Evolutionary conservation across 2,329 filamentous ascomycete genomes (phyloP).

Genomic region (Aspergillus niger): DNA sequence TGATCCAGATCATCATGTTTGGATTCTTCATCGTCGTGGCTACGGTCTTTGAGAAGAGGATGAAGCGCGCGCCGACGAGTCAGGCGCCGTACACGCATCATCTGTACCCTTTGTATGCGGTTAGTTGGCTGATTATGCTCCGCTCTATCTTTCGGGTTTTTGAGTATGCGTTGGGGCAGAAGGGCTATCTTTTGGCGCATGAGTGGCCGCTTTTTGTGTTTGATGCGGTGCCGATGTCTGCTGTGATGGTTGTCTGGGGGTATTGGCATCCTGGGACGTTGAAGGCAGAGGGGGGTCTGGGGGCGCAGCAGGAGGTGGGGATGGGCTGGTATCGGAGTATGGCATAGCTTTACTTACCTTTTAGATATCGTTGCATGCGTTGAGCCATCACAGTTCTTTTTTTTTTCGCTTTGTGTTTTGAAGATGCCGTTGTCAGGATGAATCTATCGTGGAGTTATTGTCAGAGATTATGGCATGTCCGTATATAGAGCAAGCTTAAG

Average conservation of each 20-base stretch:
- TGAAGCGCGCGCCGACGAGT: conserved; percentile 18
- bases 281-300: too few species aligned
- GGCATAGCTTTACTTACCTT: too few species aligned
- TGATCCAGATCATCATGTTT: conserved; percentile 30
- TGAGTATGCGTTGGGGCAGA: conserved; percentile 50
- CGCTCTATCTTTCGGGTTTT: conserved; percentile 52
- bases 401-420: too few species aligned
- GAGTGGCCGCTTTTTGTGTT: conserved; percentile 51
- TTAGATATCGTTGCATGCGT: too few species aligned
- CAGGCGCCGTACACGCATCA: conserved; percentile 16
- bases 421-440: too few species aligned
- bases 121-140: conserved; percentile 40
- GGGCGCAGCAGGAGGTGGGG: too few species aligned
- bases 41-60: conserved; percentile 23
- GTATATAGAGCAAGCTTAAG: too few species aligned
- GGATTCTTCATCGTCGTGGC: conserved; percentile 26
- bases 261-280: conserved; percentile 1
- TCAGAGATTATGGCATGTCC: too few species aligned
- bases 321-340: too few species aligned
- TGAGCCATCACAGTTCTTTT: too few species aligned
- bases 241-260: conserved; percentile 20
- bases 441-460: too few species aligned
- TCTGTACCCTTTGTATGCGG: conserved; percentile 22
- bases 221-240: conserved; percentile 43
- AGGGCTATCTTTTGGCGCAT: conserved; percentile 43